These are phyloP conservation scores for Bolboschoenus planiculmis DNA, from an alignment of 176 grass and related monocot genomes.

Conservation along the genomic window DNA sequence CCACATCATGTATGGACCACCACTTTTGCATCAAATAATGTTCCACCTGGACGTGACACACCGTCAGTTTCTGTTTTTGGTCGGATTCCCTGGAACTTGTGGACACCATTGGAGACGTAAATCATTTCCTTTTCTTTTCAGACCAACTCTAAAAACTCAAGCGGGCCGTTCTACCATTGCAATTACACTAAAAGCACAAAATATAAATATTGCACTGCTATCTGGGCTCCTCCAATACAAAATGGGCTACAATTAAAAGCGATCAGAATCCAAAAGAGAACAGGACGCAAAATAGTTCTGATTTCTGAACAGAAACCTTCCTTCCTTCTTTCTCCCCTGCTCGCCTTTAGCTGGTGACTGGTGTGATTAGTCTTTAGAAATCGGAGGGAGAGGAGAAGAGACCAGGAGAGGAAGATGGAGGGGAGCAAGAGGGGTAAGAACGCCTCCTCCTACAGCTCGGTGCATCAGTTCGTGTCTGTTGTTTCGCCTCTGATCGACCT, in stretches of 20 bases:
- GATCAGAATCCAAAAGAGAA: background rate
- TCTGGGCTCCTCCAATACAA: background rate
- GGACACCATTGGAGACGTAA: background rate
- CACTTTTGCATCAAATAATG: background rate
- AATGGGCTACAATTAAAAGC: background rate
- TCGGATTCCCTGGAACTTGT: background rate
- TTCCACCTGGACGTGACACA: background rate
- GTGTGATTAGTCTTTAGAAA: background rate
- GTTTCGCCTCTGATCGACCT: conserved; percentile 80
- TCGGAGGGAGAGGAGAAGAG: background rate
- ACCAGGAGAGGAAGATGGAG: background rate
- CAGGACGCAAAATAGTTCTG: background rate
- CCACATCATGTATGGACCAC: background rate
- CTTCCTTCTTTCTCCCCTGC: background rate
- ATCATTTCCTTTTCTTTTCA: background rate
- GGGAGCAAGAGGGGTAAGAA: background rate
- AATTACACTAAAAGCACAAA: background rate
- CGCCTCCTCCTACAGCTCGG: conserved; percentile 15
- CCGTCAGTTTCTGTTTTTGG: background rate
- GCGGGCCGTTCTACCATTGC: background rate
- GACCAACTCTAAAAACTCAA: background rate
- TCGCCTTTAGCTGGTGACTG: background rate
- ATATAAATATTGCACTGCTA: background rate
- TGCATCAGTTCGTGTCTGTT: conserved; percentile 67
- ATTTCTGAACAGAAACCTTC: background rate